Evolutionary conservation across 2,329 filamentous ascomycete species (phyloP).

Genomic region (Pyrenochaeta sp.): DNA sequence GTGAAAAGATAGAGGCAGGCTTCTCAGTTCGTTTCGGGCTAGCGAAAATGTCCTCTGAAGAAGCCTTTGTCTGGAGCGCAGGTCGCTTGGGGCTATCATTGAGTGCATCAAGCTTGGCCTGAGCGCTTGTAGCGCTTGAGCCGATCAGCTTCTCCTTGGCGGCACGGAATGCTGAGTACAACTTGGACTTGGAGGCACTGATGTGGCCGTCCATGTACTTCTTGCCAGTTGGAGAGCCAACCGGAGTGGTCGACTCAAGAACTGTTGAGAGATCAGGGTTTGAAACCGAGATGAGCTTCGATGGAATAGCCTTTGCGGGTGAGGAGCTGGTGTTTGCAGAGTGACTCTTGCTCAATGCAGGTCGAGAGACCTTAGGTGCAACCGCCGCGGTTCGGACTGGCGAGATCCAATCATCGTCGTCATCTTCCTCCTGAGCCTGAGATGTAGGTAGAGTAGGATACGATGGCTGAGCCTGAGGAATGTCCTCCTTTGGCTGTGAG

Average conservation of each 20-base stretch:
- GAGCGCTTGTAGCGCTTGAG: slow-evolving; percentile 66
- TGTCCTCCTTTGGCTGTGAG: slow-evolving; percentile 49
- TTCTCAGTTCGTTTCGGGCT: slow-evolving; percentile 45
- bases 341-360: slow-evolving; percentile 66
- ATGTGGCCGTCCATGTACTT: slow-evolving; percentile 76
- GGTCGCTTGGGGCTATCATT: slow-evolving; percentile 42
- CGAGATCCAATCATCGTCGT: slow-evolving; percentile 65
- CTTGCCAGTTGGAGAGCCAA: slow-evolving; percentile 60
- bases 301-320: slow-evolving; percentile 52
- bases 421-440: slow-evolving; percentile 26
- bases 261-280: slow-evolving; percentile 51
- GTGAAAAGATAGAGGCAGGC: slow-evolving; percentile 41
- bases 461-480: slow-evolving; percentile 33
- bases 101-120: slow-evolving; percentile 64
- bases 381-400: slow-evolving; percentile 54
- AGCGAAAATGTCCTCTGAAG: slow-evolving; percentile 43
- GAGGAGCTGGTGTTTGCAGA: slow-evolving; percentile 58
- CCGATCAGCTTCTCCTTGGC: slow-evolving; percentile 87
- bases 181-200: slow-evolving; percentile 89
- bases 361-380: slow-evolving; percentile 47
- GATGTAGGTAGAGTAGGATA: slow-evolving; percentile 52
- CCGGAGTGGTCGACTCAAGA: slow-evolving; percentile 62
- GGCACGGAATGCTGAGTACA: slow-evolving; percentile 88
- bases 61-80: slow-evolving; percentile 29
- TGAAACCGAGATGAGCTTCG: slow-evolving; percentile 55